Percentiles rank a stretch among this genome's conserved stretches.
phyloP scores from a whole-genome alignment of 1,139 yeast species.

The Yamadazyma atmosphaerica region DNA sequence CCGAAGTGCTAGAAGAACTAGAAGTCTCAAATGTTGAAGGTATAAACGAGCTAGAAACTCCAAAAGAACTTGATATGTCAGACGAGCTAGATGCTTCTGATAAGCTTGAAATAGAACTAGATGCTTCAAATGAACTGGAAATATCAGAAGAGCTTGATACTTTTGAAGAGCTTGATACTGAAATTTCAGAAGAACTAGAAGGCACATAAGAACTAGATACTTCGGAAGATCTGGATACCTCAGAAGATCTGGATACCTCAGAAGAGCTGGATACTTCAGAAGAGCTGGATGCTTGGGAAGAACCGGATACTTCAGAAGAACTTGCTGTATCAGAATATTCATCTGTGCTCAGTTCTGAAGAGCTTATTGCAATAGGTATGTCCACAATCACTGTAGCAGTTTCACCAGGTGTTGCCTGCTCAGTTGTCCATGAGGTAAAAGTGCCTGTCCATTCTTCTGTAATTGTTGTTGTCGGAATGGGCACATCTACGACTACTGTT shows the following conservation, averaged over 20 bases:
- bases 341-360: background rate
- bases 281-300: background rate
- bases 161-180: background rate
- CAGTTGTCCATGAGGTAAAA: slow-evolving; percentile 5
- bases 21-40: no score
- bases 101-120: background rate
- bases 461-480: slow-evolving; percentile 9
- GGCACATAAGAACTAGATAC: background rate
- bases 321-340: background rate
- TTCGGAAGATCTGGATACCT: background rate
- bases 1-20: no score
- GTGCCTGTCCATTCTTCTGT: slow-evolving; percentile 15
- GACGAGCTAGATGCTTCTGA: background rate
- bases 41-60: background rate
- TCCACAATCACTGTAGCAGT: slow-evolving; percentile 4
- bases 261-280: background rate
- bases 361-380: background rate
- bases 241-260: background rate
- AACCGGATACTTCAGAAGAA: background rate
- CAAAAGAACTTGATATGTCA: background rate
- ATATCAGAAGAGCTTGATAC: background rate
- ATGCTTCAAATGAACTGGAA: background rate
- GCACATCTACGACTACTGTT: slow-evolving; percentile 6
- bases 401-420: background rate
- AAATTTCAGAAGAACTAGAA: background rate